Percentiles rank a stretch among this genome's conserved stretches.
Evolutionary conservation across 1,284 basidiomycete genomes (phyloP).

Genomic region (Heterobasidion annosum): DNA sequence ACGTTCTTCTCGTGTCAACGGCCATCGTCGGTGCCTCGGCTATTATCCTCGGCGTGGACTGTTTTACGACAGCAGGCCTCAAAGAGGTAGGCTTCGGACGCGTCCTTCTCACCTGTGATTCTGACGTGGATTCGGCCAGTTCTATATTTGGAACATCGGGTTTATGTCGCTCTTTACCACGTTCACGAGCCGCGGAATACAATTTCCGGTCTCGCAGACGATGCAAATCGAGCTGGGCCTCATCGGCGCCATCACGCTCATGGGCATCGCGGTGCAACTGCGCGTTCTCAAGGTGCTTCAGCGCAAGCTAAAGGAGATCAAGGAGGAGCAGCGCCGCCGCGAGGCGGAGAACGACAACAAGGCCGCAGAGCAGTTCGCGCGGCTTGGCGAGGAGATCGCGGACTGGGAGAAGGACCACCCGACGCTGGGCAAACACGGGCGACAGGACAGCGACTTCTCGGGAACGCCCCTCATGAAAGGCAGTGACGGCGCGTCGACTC

Average conservation of each 20-base stretch:
- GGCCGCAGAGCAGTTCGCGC: constrained; percentile 66
- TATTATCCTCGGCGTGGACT: constrained; percentile 89
- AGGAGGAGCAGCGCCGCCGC: constrained; percentile 63
- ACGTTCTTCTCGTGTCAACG: constrained; percentile 75
- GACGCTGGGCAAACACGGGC: constrained; percentile 44
- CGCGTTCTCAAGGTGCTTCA: constrained; percentile 76
- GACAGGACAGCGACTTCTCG: constrained; percentile 55
- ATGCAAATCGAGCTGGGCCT: constrained; percentile 94
- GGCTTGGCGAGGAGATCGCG: constrained; percentile 62
- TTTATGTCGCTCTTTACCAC: constrained; percentile 74
- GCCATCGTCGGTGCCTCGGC: constrained; percentile 89
- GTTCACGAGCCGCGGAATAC: constrained; percentile 54
- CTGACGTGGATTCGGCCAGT: constrained; percentile 32
- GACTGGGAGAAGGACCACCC: constrained; percentile 88
- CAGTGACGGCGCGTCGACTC: constrained; percentile 24
- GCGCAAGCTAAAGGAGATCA: constrained; percentile 70
- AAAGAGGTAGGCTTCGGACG: constrained; percentile 60
- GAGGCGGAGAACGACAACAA: constrained; percentile 71
- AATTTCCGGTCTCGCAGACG: constrained; percentile 79
- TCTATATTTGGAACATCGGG: constrained; percentile 93
- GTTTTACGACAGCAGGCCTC: constrained; percentile 82
- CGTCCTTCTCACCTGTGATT: constrained; percentile 3
- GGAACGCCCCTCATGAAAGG: constrained; percentile 22
- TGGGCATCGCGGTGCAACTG: constrained; percentile 87
- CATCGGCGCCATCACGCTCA: constrained; percentile 70